Conservation (phyloP, 768 basidiomycete genomes). For the Collybia sp. region DNA sequence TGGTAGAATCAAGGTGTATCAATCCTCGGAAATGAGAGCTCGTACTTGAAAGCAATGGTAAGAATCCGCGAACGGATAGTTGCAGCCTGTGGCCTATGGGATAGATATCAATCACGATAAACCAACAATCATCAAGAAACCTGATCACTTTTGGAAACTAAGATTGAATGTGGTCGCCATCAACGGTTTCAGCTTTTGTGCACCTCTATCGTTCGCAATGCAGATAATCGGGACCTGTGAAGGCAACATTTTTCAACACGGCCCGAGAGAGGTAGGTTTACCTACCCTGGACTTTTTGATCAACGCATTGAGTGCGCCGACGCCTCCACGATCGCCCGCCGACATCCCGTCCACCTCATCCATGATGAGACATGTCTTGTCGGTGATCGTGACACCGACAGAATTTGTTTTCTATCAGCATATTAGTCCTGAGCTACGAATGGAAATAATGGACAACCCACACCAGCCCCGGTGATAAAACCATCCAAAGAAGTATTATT, state of each 20-base stretch:
- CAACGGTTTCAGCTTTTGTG: slow-evolving; percentile 91
- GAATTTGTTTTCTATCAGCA: slow-evolving; percentile 50
- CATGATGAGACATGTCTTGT: slow-evolving; percentile 90
- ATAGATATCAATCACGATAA: slow-evolving; percentile 2
- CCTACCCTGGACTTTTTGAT: slow-evolving; percentile 89
- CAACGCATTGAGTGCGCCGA: slow-evolving; percentile 86
- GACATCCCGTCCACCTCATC: slow-evolving; percentile 99
- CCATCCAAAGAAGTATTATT: slow-evolving; percentile 87
- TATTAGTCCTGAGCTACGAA: background rate
- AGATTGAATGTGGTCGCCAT: slow-evolving; percentile 66
- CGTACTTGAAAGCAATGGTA: slow-evolving; percentile 87
- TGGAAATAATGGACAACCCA: slow-evolving; percentile 15
- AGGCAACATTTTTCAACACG: background rate
- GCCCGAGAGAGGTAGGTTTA: background rate
- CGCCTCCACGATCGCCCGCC: slow-evolving; percentile 93
- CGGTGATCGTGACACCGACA: slow-evolving; percentile 69
- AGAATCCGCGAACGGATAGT: slow-evolving; percentile 84
- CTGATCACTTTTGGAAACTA: slow-evolving; percentile 64
- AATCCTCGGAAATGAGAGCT: slow-evolving; percentile 2
- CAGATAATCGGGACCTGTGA: slow-evolving; percentile 91
- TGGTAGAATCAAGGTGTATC: background rate
- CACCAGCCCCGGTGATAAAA: slow-evolving; percentile 62
- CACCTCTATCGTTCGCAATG: slow-evolving; percentile 87
- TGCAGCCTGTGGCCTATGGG: slow-evolving; percentile 66
- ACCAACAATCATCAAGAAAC: slow-evolving; percentile 11